Percentiles rank a stretch among this genome's conserved stretches.
These are phyloP conservation scores for Candida sanyiensis DNA, from an alignment of 805 yeast species.

Conservation along the genomic window DNA sequence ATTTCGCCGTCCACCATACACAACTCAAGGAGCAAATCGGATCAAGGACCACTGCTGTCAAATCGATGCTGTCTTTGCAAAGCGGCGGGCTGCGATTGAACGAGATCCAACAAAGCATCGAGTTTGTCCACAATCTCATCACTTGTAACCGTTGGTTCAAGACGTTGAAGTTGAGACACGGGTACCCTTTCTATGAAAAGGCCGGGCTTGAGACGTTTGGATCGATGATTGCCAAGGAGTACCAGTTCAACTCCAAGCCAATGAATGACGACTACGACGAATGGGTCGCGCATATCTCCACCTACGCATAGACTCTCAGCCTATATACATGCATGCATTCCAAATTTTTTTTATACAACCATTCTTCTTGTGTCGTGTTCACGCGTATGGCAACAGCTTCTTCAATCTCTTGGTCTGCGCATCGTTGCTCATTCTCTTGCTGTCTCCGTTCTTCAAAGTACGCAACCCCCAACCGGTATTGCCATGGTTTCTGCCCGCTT, in stretches of 20 bases:
- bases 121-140: conserved; percentile 47
- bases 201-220: conserved; percentile 25
- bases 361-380: not conserved
- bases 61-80: conserved; percentile 47
- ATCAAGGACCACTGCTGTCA: conserved; percentile 40
- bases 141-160: conserved; percentile 58
- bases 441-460: conserved; percentile 52
- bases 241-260: conserved; percentile 28
- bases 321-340: not conserved
- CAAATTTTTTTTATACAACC: not conserved
- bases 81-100: conserved; percentile 45
- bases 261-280: conserved; percentile 21
- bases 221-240: conserved; percentile 31
- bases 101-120: conserved; percentile 49
- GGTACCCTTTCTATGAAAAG: conserved; percentile 24
- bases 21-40: conserved; percentile 43
- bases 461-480: conserved; percentile 80
- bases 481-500: conserved; percentile 88
- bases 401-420: conserved; percentile 55
- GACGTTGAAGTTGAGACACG: conserved; percentile 43
- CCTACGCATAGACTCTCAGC: not conserved
- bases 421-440: conserved; percentile 48
- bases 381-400: conserved; percentile 38
- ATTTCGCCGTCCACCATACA: conserved; percentile 46
- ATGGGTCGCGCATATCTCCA: conserved; percentile 6